These are phyloP conservation scores for Phytophthora ramorum DNA, from an alignment of 352 stramenopile species.

Conservation along the genomic window DNA sequence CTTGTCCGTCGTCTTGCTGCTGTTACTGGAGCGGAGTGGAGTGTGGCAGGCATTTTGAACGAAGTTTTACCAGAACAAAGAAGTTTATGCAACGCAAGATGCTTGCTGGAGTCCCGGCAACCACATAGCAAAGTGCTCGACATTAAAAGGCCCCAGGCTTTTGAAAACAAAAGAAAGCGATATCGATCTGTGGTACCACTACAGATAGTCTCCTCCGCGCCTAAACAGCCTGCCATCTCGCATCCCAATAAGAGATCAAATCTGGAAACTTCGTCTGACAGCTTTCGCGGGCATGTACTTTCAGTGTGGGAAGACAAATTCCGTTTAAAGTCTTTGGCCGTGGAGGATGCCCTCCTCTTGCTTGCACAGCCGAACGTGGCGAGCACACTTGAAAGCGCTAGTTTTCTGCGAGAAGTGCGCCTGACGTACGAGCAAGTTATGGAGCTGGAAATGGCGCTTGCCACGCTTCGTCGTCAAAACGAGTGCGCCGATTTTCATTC, in stretches of 20 bases:
- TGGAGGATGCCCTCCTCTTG: slow-evolving; percentile 56
- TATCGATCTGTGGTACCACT: slow-evolving; percentile 13
- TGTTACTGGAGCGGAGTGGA: slow-evolving; percentile 28
- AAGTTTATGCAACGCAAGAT: slow-evolving; percentile 33
- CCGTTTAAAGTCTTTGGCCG: slow-evolving; percentile 33
- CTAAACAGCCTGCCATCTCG: background rate
- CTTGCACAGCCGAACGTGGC: slow-evolving; percentile 48
- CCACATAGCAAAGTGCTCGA: background rate
- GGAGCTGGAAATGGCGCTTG: slow-evolving; percentile 59
- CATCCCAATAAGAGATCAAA: background rate
- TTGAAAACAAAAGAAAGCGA: slow-evolving; percentile 5
- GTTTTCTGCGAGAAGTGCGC: slow-evolving; percentile 38
- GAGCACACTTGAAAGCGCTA: slow-evolving; percentile 49
- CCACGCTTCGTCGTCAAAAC: slow-evolving; percentile 31
- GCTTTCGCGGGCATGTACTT: slow-evolving; percentile 22
- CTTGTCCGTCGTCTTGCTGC: slow-evolving; percentile 29
- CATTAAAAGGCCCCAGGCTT: slow-evolving; percentile 1
- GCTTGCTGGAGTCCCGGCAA: slow-evolving; percentile 13
- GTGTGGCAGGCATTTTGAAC: slow-evolving; percentile 39
- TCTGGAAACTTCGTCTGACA: background rate
- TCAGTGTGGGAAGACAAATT: slow-evolving; percentile 76
- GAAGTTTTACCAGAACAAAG: slow-evolving; percentile 44
- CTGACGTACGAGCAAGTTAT: slow-evolving; percentile 60
- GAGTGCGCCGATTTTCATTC: slow-evolving; percentile 52
- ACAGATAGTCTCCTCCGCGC: background rate